Percentiles rank a stretch among this genome's conserved stretches.
Evolutionary conservation across 1,284 basidiomycete genomes (phyloP).

Genomic region (Takashimella koratensis): DNA sequence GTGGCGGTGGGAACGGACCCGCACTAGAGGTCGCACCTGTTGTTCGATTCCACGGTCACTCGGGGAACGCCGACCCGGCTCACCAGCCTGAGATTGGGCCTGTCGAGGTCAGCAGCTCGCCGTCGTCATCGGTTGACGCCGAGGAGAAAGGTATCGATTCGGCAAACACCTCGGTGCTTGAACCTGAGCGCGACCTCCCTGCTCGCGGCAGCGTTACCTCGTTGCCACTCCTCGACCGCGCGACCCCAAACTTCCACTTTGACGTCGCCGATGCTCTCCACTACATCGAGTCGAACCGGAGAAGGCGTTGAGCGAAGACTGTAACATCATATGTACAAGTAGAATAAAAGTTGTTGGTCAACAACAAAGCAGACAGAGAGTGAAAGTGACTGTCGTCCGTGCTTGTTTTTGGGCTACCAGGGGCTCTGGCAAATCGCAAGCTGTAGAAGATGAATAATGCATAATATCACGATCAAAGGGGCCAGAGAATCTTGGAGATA

Average conservation of each 20-base stretch:
- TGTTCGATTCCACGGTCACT: conserved; percentile 52
- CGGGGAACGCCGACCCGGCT: conserved; percentile 15
- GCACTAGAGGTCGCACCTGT: conserved; percentile 69
- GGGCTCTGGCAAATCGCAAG: too few relatives aligned
- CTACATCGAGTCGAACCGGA: background rate
- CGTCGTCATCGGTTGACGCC: conserved; percentile 5
- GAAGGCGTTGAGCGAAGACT: too few relatives aligned
- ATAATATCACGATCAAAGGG: too few relatives aligned
- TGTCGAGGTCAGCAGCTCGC: conserved; percentile 2
- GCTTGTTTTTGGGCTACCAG: too few relatives aligned
- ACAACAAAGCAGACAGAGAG: too few relatives aligned
- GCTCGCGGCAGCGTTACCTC: conserved; percentile 9
- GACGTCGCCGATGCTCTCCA: conserved; percentile 47
- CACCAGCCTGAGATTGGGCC: conserved; percentile 13
- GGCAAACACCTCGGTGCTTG: background rate
- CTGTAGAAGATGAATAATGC: too few relatives aligned
- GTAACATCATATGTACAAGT: too few relatives aligned
- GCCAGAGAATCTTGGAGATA: too few relatives aligned
- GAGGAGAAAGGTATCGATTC: conserved; percentile 7
- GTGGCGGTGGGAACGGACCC: conserved; percentile 46
- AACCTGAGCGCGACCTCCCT: background rate
- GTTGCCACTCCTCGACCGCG: conserved; percentile 33
- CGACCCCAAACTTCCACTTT: conserved; percentile 51
- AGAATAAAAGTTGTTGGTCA: too few relatives aligned
- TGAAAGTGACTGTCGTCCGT: too few relatives aligned